Percentiles rank a stretch among this genome's conserved stretches.
phyloP scores from a whole-genome alignment of 176 grass and related monocot species.

The Zizania latifolia region DNA sequence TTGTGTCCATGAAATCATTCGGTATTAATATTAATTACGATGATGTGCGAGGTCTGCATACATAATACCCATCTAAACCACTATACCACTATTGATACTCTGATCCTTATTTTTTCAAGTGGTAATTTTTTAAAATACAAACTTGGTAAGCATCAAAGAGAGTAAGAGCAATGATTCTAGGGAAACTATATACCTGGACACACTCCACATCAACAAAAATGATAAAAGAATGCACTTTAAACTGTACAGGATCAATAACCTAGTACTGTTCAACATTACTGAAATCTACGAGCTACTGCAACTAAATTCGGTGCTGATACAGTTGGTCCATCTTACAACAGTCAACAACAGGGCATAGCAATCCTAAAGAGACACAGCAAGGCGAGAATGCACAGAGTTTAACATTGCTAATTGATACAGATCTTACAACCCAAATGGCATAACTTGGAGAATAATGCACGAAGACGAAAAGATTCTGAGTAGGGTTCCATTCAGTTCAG shows the following conservation, averaged over 20 bases:
- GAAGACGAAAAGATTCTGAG: neutral
- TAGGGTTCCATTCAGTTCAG: neutral
- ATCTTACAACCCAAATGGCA: neutral
- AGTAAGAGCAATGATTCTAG: too few species aligned
- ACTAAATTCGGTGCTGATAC: neutral
- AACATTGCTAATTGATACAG: too few species aligned
- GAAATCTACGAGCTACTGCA: neutral
- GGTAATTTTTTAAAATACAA: too few species aligned
- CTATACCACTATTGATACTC: too few species aligned
- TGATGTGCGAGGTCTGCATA: too few species aligned
- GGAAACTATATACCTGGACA: neutral
- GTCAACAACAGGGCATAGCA: neutral
- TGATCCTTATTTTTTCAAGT: too few species aligned
- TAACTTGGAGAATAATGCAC: neutral
- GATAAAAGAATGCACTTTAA: neutral
- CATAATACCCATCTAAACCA: too few species aligned
- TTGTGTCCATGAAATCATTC: too few species aligned
- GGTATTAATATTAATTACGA: too few species aligned
- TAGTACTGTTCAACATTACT: neutral
- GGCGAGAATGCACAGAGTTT: conserved; percentile 9
- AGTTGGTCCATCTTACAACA: conserved; percentile 9
- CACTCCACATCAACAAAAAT: neutral
- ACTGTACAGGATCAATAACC: neutral
- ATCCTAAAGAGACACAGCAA: neutral
- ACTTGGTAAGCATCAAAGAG: too few species aligned